Evolutionary conservation across 768 basidiomycete genomes (phyloP).

Genomic region (Psilocybe cyanescens): DNA sequence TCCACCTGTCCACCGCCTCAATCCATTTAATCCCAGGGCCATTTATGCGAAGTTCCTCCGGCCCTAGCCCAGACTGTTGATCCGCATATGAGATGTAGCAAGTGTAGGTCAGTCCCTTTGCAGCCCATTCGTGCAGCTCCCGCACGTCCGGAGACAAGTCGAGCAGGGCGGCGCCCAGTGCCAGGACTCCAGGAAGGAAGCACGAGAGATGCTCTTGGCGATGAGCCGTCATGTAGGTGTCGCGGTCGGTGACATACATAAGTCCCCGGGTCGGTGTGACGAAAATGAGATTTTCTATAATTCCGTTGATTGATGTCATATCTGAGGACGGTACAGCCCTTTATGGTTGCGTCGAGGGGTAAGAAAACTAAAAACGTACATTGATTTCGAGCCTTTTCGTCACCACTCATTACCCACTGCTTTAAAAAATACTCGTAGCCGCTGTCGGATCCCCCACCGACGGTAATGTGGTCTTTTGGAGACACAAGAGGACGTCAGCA

Average conservation of each 20-base stretch:
- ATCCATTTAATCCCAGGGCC: slow-evolving; percentile 45
- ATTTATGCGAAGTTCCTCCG: slow-evolving; percentile 53
- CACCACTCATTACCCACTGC: slow-evolving; percentile 59
- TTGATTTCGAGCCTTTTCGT: slow-evolving; percentile 48
- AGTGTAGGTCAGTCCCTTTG: slow-evolving; percentile 68
- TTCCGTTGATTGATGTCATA: slow-evolving; percentile 51
- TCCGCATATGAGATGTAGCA: slow-evolving; percentile 74
- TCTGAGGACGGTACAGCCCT: slow-evolving; percentile 34
- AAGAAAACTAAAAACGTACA: slow-evolving; percentile 36
- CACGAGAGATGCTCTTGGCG: slow-evolving; percentile 70
- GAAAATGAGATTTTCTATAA: slow-evolving; percentile 60
- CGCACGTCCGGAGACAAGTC: slow-evolving; percentile 35
- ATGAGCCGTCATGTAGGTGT: slow-evolving; percentile 36
- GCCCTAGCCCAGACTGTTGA: slow-evolving; percentile 65
- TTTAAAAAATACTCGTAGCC: slow-evolving; percentile 74
- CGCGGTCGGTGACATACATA: slow-evolving; percentile 62
- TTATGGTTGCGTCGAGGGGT: neutral
- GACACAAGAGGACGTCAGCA: neutral
- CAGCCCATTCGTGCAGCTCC: slow-evolving; percentile 71
- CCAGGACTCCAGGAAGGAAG: slow-evolving; percentile 69
- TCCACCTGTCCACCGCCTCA: slow-evolving; percentile 49
- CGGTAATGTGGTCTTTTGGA: slow-evolving; percentile 42
- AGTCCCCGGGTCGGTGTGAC: slow-evolving; percentile 58
- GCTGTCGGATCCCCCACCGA: slow-evolving; percentile 64
- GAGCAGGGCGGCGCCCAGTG: slow-evolving; percentile 59